Evolutionary conservation across 352 stramenopile genomes (phyloP).

Genomic region (Phytophthora meadii): DNA sequence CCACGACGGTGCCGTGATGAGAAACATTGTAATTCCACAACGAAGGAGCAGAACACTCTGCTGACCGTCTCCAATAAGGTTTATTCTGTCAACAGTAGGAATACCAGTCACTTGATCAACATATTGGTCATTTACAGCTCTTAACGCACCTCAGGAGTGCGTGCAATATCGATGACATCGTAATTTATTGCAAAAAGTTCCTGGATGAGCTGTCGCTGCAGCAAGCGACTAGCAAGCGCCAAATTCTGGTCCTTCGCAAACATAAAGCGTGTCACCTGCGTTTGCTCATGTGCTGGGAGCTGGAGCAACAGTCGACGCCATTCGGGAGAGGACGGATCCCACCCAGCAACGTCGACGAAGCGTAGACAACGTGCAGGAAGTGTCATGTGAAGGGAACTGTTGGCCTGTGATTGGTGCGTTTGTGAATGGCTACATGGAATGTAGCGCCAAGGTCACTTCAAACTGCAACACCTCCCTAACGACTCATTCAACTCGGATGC

Average conservation of each 20-base stretch:
- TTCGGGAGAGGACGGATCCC: conserved; percentile 40
- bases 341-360: conserved; percentile 55
- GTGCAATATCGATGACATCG: conserved; percentile 50
- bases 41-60: conserved; percentile 1
- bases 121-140: background rate
- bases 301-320: conserved; percentile 45
- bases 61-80: conserved; percentile 55
- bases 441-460: too few relatives aligned
- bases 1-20: conserved; percentile 73
- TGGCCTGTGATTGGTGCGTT: background rate
- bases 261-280: conserved; percentile 62
- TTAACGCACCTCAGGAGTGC: conserved; percentile 61
- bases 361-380: conserved; percentile 13
- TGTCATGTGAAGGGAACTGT: background rate
- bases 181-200: conserved; percentile 43
- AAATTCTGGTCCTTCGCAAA: conserved; percentile 76
- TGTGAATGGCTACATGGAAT: conserved; percentile 4
- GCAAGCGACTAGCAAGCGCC: conserved; percentile 66
- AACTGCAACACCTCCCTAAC: too few relatives aligned
- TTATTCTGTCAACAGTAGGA: conserved; percentile 52
- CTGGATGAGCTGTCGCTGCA: conserved; percentile 62
- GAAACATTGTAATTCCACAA: conserved; percentile 88
- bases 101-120: background rate
- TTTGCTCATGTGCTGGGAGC: conserved; percentile 50
- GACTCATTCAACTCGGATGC: too few relatives aligned